Conservation (phyloP, 2,329 filamentous ascomycete genomes). For the Fusarium sp. region DNA sequence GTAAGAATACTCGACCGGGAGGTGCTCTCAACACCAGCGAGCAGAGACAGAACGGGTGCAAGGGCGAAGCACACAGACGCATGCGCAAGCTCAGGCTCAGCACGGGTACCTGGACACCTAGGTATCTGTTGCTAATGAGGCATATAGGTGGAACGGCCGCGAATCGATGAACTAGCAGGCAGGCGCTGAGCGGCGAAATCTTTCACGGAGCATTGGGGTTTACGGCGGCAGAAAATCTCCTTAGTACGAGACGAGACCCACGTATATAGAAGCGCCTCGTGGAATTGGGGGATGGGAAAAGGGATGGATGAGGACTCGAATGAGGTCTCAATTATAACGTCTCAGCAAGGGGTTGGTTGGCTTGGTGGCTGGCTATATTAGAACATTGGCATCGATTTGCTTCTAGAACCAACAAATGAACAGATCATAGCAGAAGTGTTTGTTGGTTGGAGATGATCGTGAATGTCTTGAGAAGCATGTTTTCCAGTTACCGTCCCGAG, state of each 20-base stretch:
- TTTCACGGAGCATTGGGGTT: slow-evolving; percentile 32
- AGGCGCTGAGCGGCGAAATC: slow-evolving; percentile 36
- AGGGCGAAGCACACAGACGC: slow-evolving; percentile 17
- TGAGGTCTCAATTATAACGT: not conserved
- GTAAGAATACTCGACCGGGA: slow-evolving; percentile 37
- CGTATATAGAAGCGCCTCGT: slow-evolving; percentile 35
- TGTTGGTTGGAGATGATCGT: not conserved
- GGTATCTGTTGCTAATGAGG: slow-evolving; percentile 9
- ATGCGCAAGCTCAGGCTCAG: slow-evolving; percentile 40
- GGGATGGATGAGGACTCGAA: not conserved
- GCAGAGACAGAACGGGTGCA: slow-evolving; percentile 6
- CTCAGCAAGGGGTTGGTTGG: not conserved
- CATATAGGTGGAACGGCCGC: slow-evolving; percentile 20
- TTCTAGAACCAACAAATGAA: slow-evolving; percentile 2
- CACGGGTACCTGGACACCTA: slow-evolving; percentile 3
- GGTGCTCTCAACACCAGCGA: slow-evolving; percentile 27
- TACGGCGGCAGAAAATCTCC: slow-evolving; percentile 31
- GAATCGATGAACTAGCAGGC: slow-evolving; percentile 30
- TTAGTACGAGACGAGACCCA: slow-evolving; percentile 21
- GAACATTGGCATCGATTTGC: slow-evolving; percentile 2
- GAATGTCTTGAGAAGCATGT: not conserved
- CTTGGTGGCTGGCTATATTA: not conserved
- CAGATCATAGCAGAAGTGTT: not conserved
- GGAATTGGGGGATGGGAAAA: not conserved
- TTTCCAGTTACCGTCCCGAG: not conserved